Percentiles rank a stretch among this genome's conserved stretches.
phyloP scores from a whole-genome alignment of 805 yeast species.

The Saccharomyces jurei region DNA sequence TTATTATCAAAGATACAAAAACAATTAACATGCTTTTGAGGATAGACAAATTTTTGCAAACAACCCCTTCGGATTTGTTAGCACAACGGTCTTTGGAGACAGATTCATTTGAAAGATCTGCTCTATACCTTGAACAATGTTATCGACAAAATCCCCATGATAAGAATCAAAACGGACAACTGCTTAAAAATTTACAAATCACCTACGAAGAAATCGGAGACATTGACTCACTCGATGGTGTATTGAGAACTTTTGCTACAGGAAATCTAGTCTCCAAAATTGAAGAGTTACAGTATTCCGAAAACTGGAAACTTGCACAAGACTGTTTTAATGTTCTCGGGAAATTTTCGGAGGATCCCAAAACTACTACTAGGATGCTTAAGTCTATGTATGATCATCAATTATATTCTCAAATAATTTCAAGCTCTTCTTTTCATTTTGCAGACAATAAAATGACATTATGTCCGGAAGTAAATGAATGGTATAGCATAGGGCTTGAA shows the following conservation, averaged over 20 bases:
- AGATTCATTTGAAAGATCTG: constrained; percentile 79
- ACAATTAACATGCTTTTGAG: constrained; percentile 20
- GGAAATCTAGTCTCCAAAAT: constrained; percentile 68
- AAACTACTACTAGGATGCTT: constrained; percentile 46
- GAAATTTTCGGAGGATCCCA: constrained; percentile 30
- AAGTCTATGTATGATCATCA: constrained; percentile 72
- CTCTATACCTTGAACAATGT: constrained; percentile 75
- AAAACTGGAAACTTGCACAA: constrained; percentile 80
- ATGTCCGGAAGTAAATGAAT: constrained; percentile 34
- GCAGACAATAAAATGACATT: constrained; percentile 28
- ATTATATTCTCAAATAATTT: constrained; percentile 57
- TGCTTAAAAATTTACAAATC: constrained; percentile 47
- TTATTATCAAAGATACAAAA: constrained; percentile 20
- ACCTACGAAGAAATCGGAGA: constrained; percentile 87
- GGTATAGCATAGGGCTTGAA: constrained; percentile 63
- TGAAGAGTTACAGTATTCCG: constrained; percentile 72
- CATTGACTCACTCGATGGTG: constrained; percentile 82
- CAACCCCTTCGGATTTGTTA: constrained; percentile 58
- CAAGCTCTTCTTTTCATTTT: constrained; percentile 44
- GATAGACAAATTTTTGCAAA: constrained; percentile 42
- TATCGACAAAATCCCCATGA: constrained; percentile 37
- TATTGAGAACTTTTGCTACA: constrained; percentile 62
- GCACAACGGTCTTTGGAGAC: constrained; percentile 78
- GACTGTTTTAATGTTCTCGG: constrained; percentile 72
- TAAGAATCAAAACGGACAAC: constrained; percentile 27